Percentiles rank a stretch among this genome's conserved stretches.
phyloP scores from a whole-genome alignment of 2,329 filamentous ascomycete species.

The Botrytis hyacinthi region DNA sequence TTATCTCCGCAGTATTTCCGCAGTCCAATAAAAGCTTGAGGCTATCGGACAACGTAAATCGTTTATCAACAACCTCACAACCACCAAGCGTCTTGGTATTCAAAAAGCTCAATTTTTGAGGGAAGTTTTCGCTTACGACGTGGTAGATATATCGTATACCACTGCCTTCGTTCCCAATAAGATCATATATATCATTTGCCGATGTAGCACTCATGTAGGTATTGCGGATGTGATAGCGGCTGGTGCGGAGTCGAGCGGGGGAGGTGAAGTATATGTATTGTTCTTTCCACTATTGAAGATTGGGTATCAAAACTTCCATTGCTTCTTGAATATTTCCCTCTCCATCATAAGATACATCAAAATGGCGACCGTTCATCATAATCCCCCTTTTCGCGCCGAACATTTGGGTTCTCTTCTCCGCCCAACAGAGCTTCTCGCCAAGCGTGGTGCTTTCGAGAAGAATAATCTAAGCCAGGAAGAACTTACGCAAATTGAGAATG shows the following conservation, averaged over 20 bases:
- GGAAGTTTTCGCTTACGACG: not conserved
- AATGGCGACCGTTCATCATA: slow-evolving; percentile 26
- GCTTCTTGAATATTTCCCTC: not conserved
- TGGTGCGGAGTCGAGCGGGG: slow-evolving; percentile 5
- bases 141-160: not conserved
- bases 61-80: not conserved
- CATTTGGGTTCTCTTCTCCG: slow-evolving; percentile 64
- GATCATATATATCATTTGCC: not conserved
- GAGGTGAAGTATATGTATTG: not conserved
- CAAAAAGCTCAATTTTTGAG: not conserved
- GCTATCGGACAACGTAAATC: not conserved
- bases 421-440: slow-evolving; percentile 55
- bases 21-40: not conserved
- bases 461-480: slow-evolving; percentile 47
- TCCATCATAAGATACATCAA: not conserved
- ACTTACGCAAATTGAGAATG: slow-evolving; percentile 50
- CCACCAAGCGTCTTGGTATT: not conserved
- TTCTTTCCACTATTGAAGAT: not conserved
- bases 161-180: not conserved
- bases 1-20: not conserved
- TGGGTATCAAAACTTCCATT: not conserved
- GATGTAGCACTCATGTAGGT: not conserved
- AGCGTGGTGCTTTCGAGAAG: slow-evolving; percentile 54
- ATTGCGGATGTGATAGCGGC: not conserved
- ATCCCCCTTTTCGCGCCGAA: slow-evolving; percentile 59